Base-by-base conservation (phyloP, 106 monocot genomes). In the Amphibolis antarctica region DNA sequence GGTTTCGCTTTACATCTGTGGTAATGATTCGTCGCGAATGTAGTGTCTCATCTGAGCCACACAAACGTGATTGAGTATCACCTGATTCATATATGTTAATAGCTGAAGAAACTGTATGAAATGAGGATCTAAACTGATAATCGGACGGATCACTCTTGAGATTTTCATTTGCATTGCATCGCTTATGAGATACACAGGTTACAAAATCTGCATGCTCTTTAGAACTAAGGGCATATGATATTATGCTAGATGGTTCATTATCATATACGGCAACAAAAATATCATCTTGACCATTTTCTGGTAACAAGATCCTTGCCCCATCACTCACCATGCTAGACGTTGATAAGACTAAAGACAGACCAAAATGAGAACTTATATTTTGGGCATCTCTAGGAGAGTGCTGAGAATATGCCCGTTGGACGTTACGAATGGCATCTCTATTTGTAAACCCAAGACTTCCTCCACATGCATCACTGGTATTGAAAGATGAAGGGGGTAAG, bases 201-300 rank as follows among this genome's bases (percentile, higher is more conserved):
- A 88, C 51, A 60, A 85, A 93, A 53, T 79, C 71, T 17, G 67
- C 20, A 73, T 93, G 78, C 28, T 88, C 93, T 42, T 78, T 74
- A 30, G 88, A 85, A 55, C 69, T 59, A 60, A 93, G 66, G 4
- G 77, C 88, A 77, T 88, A 85, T 18, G 80, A 74, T 55, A 93
- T 83, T 51, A 88, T 70, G 58, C 85, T 93, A 18, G 83, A 77
- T 48, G 83, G 88, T 44, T 93, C 93, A 72, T 85, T 78, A 52
- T 93, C 93, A 83, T 88, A 88, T 42, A 93, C 80, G 47, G 83
- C 76, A 52, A 93, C 77, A 45, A 79, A 74, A 23, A 75, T n/a
- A 67, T 81, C 74, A 64, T 69, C 74, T 43, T 9, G 19, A n/a
- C 76, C 53, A 9, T 48, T 51, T 74, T 72, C 82, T 25, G 88